Conservation (phyloP, 306 rosid genomes). For the Prunus mira region DNA sequence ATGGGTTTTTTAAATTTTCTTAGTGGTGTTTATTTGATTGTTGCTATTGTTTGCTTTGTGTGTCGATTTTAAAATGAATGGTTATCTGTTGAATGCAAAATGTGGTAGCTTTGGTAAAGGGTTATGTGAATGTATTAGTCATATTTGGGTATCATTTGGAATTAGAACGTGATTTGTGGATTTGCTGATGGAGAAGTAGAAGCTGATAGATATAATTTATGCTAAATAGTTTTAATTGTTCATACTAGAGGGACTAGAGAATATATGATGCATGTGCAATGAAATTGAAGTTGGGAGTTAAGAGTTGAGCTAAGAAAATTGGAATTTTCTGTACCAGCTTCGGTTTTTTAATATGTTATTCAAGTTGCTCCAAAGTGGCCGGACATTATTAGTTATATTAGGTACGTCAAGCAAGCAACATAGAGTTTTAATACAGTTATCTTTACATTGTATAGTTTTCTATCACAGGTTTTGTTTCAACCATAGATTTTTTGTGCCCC, state of each 20-base stretch:
- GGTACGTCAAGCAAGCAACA: no score
- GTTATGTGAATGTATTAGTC: not conserved
- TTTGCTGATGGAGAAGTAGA: no score
- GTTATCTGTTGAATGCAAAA: not conserved
- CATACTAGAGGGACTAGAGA: no score
- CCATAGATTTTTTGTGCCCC: not conserved
- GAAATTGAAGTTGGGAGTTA: not conserved
- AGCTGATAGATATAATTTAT: no score
- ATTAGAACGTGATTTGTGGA: not conserved
- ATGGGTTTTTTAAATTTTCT: not conserved
- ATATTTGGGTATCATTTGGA: not conserved
- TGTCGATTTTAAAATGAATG: not conserved
- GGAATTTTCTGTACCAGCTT: not conserved
- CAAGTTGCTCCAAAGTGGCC: not conserved
- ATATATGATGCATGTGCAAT: no score
- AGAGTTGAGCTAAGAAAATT: not conserved
- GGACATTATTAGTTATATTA: not conserved
- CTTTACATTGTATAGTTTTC: not conserved
- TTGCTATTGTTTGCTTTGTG: not conserved
- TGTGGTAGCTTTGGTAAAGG: not conserved
- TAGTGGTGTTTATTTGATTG: not conserved
- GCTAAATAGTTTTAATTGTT: no score
- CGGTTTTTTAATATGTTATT: not conserved
- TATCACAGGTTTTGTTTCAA: not conserved
- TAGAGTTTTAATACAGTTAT: not conserved